Conservation (phyloP, 2,329 filamentous ascomycete genomes). For the Drechslerella dactyloides region DNA sequence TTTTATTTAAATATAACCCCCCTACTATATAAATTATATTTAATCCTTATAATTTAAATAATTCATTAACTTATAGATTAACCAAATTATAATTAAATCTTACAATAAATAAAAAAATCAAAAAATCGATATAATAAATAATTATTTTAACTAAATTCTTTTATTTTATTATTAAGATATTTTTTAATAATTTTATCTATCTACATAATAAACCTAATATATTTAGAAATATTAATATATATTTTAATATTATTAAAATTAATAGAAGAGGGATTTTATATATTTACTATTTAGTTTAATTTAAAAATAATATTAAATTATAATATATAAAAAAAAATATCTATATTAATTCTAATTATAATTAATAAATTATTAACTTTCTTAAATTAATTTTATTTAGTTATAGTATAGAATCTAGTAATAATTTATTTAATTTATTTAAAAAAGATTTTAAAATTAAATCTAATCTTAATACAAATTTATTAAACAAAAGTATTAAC, state of each 20-base stretch:
- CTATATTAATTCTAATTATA: neutral
- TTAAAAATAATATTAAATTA: neutral
- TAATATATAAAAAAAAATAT: neutral
- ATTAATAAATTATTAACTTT: no score
- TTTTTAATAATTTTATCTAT: neutral
- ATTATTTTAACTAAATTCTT: neutral
- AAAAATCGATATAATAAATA: neutral
- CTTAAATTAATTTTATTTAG: no score
- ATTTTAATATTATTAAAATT: neutral
- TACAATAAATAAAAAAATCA: neutral
- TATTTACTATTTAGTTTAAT: neutral
- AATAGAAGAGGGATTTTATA: neutral
- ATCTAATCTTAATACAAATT: no score
- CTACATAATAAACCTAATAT: neutral
- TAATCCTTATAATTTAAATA: no score
- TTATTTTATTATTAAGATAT: neutral
- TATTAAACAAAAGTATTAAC: no score
- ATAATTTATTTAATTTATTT: no score
- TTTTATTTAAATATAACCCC: no score
- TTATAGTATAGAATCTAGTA: no score
- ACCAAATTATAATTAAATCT: no score
- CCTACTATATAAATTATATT: no score
- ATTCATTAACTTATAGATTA: no score
- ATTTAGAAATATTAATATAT: neutral
- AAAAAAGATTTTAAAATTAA: no score